Percentiles rank a stretch among this genome's conserved stretches.
phyloP scores from a whole-genome alignment of 2,329 filamentous ascomycete species.

The Monosporascus ibericus region DNA sequence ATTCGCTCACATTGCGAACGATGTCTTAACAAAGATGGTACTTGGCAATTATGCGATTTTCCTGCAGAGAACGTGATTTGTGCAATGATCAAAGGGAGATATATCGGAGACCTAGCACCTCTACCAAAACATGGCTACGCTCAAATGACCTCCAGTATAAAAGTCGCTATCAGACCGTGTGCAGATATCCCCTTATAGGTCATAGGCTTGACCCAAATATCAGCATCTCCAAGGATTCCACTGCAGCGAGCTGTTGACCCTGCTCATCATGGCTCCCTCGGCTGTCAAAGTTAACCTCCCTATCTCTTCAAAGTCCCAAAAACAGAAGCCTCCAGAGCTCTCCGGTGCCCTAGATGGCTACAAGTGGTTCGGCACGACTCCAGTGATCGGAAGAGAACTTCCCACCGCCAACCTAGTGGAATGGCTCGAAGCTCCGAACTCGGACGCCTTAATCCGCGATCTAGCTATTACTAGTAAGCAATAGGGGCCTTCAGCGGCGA shows the following conservation, averaged over 20 bases:
- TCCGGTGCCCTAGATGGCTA: slow-evolving; percentile 35
- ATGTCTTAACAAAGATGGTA: neutral
- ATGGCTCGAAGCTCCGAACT: slow-evolving; percentile 19
- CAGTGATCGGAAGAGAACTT: slow-evolving; percentile 28
- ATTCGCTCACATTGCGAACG: neutral
- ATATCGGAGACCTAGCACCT: too few species aligned
- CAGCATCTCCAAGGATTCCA: neutral
- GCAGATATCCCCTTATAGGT: too few species aligned
- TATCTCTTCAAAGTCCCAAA: neutral
- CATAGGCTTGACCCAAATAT: too few species aligned
- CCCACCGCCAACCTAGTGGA: slow-evolving; percentile 21
- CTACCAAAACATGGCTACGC: too few species aligned
- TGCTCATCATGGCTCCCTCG: neutral
- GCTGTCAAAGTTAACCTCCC: neutral
- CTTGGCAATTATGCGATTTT: neutral
- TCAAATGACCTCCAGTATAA: too few species aligned
- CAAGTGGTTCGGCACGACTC: slow-evolving; percentile 28
- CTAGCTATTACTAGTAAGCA: slow-evolving; percentile 10
- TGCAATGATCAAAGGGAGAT: neutral
- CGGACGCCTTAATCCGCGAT: slow-evolving; percentile 28
- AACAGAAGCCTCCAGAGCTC: slow-evolving; percentile 28
- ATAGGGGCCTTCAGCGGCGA: neutral
- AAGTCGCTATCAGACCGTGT: too few species aligned
- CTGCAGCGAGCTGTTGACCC: too few species aligned
- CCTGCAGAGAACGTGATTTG: neutral